Conservation (phyloP, 1,284 basidiomycete genomes). For the Caloboletus inedulis region DNA sequence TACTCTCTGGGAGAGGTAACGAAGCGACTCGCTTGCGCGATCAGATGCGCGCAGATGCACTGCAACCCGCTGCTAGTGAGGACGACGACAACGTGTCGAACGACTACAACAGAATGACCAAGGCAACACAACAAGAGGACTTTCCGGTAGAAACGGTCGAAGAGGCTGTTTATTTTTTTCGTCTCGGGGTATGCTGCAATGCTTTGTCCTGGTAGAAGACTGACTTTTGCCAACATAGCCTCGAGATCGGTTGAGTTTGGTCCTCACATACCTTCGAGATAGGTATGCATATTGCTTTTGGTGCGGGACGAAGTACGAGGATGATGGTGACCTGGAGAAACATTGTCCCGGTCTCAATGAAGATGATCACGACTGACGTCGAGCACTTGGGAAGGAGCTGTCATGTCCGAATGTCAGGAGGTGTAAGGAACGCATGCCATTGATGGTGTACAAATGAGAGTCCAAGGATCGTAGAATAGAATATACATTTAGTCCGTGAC, state of each 20-base stretch:
- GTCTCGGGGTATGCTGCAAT: constrained; percentile 52
- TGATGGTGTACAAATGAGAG: constrained; percentile 34
- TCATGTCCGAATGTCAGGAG: constrained; percentile 1
- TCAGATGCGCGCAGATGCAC: constrained; percentile 68
- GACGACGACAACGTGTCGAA: constrained; percentile 32
- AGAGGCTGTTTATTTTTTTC: constrained; percentile 65
- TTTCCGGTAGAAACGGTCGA: constrained; percentile 56
- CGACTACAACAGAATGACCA: constrained; percentile 11
- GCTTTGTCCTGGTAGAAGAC: neutral
- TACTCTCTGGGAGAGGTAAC: constrained; percentile 24
- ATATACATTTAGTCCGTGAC: constrained; percentile 21
- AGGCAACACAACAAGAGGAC: constrained; percentile 29
- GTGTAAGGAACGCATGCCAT: constrained; percentile 24
- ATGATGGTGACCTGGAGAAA: constrained; percentile 54
- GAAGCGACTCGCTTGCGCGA: constrained; percentile 53
- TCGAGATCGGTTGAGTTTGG: constrained; percentile 61
- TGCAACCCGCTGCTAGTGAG: constrained; percentile 45
- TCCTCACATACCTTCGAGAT: constrained; percentile 70
- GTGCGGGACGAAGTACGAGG: constrained; percentile 76
- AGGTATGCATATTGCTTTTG: constrained; percentile 80
- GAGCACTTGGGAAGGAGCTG: neutral
- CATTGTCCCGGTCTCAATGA: constrained; percentile 77
- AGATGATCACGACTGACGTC: constrained; percentile 68
- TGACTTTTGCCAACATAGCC: constrained; percentile 45
- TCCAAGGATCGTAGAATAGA: constrained; percentile 23